Conservation (phyloP, 805 yeast genomes). For the Lipomyces mesembrius region DNA sequence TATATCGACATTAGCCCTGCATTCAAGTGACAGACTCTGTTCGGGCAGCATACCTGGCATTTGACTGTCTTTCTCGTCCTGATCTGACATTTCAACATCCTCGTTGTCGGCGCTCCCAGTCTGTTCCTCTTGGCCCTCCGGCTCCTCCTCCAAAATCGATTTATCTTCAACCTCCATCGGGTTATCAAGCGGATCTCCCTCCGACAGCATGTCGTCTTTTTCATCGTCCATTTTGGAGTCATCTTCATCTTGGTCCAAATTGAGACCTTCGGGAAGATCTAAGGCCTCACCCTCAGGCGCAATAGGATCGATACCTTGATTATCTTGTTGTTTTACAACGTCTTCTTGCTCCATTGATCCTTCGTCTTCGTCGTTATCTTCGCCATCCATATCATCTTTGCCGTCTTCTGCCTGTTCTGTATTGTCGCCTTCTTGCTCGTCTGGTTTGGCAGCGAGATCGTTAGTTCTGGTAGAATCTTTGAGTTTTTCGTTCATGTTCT, state of each 20-base stretch:
- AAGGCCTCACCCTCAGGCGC: conserved; percentile 85
- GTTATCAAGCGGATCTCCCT: conserved; percentile 44
- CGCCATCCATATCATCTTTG: conserved; percentile 36
- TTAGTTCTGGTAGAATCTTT: conserved; percentile 33
- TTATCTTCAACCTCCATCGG: conserved; percentile 44
- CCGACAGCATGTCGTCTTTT: conserved; percentile 46
- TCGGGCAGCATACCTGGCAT: neutral
- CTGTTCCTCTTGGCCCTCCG: conserved; percentile 45
- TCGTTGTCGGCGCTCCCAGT: conserved; percentile 41
- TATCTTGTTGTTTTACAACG: conserved; percentile 48
- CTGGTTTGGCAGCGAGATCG: conserved; percentile 30
- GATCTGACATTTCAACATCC: conserved; percentile 39
- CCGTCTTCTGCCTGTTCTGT: conserved; percentile 37
- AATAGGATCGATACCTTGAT: conserved; percentile 59
- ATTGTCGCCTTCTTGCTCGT: conserved; percentile 15
- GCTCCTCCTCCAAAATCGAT: conserved; percentile 44
- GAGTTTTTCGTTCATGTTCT: conserved; percentile 42
- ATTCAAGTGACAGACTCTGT: neutral
- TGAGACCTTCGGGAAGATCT: conserved; percentile 90
- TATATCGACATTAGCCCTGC: neutral
- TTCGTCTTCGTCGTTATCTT: conserved; percentile 46
- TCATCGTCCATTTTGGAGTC: conserved; percentile 52
- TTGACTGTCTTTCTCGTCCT: conserved; percentile 40
- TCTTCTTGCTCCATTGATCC: conserved; percentile 45
- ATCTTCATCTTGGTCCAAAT: conserved; percentile 80